phyloP scores from a whole-genome alignment of 305 asterid species.

The Nicotiana rustica region DNA sequence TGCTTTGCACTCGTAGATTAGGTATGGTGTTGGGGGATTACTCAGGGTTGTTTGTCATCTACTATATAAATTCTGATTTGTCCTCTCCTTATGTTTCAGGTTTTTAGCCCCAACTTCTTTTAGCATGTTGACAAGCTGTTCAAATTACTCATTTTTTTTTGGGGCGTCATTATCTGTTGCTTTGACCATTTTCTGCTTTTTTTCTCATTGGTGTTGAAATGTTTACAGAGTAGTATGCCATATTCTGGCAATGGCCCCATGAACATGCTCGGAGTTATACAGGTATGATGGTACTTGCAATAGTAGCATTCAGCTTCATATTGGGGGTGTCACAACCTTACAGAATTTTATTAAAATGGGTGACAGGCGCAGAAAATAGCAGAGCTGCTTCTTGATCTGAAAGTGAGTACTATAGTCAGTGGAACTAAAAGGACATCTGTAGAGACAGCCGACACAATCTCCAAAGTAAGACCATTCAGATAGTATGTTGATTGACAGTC shows the following conservation, averaged over 20 bases:
- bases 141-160: background rate
- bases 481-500: background rate
- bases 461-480: conserved; percentile 58
- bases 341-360: conserved; percentile 24
- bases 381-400: conserved; percentile 87
- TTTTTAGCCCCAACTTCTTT: background rate
- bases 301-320: conserved; percentile 14
- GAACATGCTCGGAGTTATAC: conserved; percentile 86
- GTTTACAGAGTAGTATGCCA: conserved; percentile 51
- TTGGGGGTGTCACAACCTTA: conserved; percentile 21
- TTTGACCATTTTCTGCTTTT: conserved; percentile 1
- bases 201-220: conserved; percentile 1
- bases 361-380: conserved; percentile 91
- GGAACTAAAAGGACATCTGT: conserved; percentile 66
- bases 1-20: background rate
- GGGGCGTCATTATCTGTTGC: background rate
- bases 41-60: background rate
- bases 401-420: conserved; percentile 66
- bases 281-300: conserved; percentile 48
- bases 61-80: background rate
- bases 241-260: conserved; percentile 59
- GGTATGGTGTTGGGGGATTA: background rate
- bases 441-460: conserved; percentile 80
- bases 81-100: background rate
- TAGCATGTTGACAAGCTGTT: conserved; percentile 17